Conservation (phyloP, 768 basidiomycete species). For the Kwoniella dejecticola region DNA sequence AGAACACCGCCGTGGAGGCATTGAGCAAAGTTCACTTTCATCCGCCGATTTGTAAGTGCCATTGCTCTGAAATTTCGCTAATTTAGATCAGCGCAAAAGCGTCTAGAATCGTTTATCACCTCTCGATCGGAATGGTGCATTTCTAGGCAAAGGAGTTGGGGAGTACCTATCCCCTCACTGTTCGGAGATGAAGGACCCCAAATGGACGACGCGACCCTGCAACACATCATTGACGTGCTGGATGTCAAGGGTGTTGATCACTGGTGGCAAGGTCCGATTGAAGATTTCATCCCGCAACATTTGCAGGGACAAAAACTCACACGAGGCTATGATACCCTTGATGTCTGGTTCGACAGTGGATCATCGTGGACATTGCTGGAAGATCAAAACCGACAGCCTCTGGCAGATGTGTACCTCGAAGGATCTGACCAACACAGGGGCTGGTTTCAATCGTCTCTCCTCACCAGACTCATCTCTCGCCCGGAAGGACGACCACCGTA, state of each 20-base stretch:
- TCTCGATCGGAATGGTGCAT: constrained; percentile 98
- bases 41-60: constrained; percentile 68
- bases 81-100: constrained; percentile 67
- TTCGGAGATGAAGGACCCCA: constrained; percentile 68
- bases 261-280: constrained; percentile 88
- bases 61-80: neutral
- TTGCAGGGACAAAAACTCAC: constrained; percentile 64
- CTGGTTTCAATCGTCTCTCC: constrained; percentile 95
- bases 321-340: constrained; percentile 93
- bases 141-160: constrained; percentile 95
- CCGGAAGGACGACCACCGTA: constrained; percentile 62
- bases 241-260: constrained; percentile 71
- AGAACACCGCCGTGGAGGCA: constrained; percentile 70
- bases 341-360: constrained; percentile 99
- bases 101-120: constrained; percentile 81
- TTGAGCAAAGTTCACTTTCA: constrained; percentile 72
- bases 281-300: constrained; percentile 73
- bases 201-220: constrained; percentile 67
- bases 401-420: constrained; percentile 87
- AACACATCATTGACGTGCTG: constrained; percentile 75
- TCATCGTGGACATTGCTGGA: constrained; percentile 79
- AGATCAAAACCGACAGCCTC: constrained; percentile 54
- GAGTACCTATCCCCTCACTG: constrained; percentile 90
- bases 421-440: constrained; percentile 97
- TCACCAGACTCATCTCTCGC: constrained; percentile 69